These are phyloP conservation scores for Peronospora destructor DNA, from an alignment of 352 stramenopile genomes.

Conservation along the genomic window DNA sequence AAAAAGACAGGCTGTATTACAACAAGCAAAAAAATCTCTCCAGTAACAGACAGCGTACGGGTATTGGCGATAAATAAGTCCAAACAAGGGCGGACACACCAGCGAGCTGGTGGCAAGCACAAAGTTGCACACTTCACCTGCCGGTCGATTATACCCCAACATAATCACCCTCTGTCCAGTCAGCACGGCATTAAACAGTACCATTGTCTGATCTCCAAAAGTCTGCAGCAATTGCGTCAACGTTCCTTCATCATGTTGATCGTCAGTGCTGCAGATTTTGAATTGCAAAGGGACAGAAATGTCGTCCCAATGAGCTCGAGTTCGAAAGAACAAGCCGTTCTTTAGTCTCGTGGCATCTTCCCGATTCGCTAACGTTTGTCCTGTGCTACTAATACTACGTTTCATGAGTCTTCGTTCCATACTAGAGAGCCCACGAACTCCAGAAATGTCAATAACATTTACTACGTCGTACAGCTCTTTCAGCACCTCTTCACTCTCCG, in stretches of 20 bases:
- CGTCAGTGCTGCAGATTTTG: constrained; percentile 76
- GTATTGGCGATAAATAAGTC: constrained; percentile 72
- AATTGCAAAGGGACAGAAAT: constrained; percentile 63
- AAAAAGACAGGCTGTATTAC: neutral
- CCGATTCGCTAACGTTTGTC: constrained; percentile 24
- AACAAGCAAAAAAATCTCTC: neutral
- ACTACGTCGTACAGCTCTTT: constrained; percentile 57
- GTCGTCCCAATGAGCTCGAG: constrained; percentile 51
- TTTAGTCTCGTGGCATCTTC: constrained; percentile 44
- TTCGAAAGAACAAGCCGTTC: constrained; percentile 54
- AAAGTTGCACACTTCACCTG: constrained; percentile 81
- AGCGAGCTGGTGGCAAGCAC: constrained; percentile 79
- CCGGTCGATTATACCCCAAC: constrained; percentile 76
- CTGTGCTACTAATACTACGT: constrained; percentile 52
- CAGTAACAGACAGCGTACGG: constrained; percentile 30
- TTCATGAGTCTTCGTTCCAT: constrained; percentile 76
- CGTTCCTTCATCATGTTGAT: constrained; percentile 77
- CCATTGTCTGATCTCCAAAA: constrained; percentile 81
- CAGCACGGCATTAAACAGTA: constrained; percentile 83
- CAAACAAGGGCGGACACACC: constrained; percentile 73
- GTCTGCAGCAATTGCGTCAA: constrained; percentile 60
- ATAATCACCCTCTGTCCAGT: constrained; percentile 72
- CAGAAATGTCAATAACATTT: constrained; percentile 65
- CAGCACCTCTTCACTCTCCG: constrained; percentile 39
- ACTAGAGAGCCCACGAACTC: constrained; percentile 52